phyloP scores from a whole-genome alignment of 768 basidiomycete genomes.

The Hypholoma fasciculare region DNA sequence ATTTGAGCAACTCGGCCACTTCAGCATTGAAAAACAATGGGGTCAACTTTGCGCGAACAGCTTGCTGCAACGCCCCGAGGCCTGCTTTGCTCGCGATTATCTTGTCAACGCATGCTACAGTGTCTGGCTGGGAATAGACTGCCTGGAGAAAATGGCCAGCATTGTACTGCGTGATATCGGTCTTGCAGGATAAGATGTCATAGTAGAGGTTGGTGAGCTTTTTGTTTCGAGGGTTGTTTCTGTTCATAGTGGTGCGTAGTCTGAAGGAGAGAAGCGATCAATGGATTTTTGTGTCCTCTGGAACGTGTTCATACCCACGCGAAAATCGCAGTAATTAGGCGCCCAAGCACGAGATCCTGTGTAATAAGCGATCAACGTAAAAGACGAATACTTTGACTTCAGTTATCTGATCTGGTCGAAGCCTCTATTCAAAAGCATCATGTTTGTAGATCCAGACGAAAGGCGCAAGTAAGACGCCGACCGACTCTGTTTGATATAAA shows the following conservation, averaged over 20 bases:
- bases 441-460: too few relatives aligned
- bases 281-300: background rate
- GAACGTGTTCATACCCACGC: constrained; percentile 1
- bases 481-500: too few relatives aligned
- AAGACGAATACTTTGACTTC: background rate
- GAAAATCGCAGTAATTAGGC: constrained; percentile 2
- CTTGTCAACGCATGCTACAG: constrained; percentile 33
- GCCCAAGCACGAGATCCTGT: constrained; percentile 4
- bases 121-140: constrained; percentile 39
- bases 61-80: constrained; percentile 34
- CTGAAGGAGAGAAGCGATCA: background rate
- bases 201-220: background rate
- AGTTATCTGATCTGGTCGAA: too few relatives aligned
- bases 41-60: constrained; percentile 41
- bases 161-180: constrained; percentile 24
- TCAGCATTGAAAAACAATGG: constrained; percentile 41
- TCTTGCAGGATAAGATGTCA: constrained; percentile 3
- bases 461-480: too few relatives aligned
- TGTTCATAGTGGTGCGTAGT: constrained; percentile 3
- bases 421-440: too few relatives aligned
- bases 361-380: background rate
- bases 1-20: constrained; percentile 34
- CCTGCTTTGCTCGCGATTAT: constrained; percentile 37
- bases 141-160: constrained; percentile 45
- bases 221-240: constrained; percentile 8